These are phyloP conservation scores for Urostyla sp. DNA, from an alignment of 73 alveolate genomes.

Conservation along the genomic window DNA sequence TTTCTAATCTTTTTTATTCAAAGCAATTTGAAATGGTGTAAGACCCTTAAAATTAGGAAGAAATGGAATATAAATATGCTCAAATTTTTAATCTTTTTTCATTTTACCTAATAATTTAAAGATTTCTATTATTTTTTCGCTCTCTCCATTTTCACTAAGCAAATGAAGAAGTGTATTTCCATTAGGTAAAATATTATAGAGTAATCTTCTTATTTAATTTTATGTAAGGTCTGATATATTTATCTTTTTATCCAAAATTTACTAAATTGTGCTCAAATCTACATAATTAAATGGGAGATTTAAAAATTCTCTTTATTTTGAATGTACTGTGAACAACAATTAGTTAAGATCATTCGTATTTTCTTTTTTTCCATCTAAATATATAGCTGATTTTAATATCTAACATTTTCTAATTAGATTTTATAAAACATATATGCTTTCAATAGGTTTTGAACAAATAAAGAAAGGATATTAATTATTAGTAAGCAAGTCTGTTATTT, in stretches of 20 bases:
- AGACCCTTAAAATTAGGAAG: constrained; percentile 17
- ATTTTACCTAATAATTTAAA: not conserved
- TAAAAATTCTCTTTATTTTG: not conserved
- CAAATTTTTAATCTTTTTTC: not conserved
- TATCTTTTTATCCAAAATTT: not conserved
- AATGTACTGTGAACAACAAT: not conserved
- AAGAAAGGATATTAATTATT: not conserved
- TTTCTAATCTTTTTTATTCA: not conserved
- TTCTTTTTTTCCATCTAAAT: not conserved
- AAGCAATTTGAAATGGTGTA: constrained; percentile 16
- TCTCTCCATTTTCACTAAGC: not conserved
- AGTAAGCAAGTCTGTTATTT: not conserved
- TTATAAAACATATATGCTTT: not conserved
- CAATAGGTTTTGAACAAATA: not conserved
- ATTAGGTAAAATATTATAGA: constrained; percentile 40
- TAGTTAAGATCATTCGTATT: not conserved
- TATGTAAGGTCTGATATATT: not conserved
- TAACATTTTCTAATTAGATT: constrained; percentile 1
- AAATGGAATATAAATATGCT: constrained; percentile 9
- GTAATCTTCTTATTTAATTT: constrained; percentile 13
- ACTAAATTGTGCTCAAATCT: constrained; percentile 49
- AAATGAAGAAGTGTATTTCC: constrained; percentile 33
- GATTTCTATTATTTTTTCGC: constrained; percentile 1
- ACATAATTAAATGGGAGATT: constrained; percentile 14
- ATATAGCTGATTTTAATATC: not conserved